Evolutionary conservation across 805 yeast genomes (phyloP), one percentile per base, ranked within the genome.

Genomic region (Hanseniaspora guilliermondii): DNA sequence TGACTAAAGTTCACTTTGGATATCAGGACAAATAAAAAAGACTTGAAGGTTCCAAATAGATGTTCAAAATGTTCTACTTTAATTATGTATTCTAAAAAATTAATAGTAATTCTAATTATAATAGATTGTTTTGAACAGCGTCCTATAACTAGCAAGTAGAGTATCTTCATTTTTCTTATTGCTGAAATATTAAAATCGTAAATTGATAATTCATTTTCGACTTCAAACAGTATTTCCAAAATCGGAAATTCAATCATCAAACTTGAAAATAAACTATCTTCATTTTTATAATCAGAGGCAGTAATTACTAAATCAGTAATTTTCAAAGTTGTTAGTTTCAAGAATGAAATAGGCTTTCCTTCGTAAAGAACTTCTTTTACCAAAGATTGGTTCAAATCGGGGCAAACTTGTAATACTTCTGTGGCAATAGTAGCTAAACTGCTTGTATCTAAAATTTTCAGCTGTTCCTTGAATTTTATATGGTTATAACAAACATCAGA

Each of bases 121-220:
- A 49, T 14, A n/a, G 11, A 6, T n/a, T 17, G 17, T 1, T 36
- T 33, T 24, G 19, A 12, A 8, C 21, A 35, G 5, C 36, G 11
- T 7, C 38, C 45, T 19, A 14, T 7, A 25, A 49, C 27, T 25
- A 49, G 27, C 6, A 49, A 45, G 21, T 41, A 49, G 2, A 49
- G 14, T 8, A 49, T 14, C 36, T 49, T 49, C 30, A 49, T 33
- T 36, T 49, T 49, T 40, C 53, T 49, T 24, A 49, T 5, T 1
- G 25, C 36, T 22, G 42, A 39, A 7, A 49, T 33, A 3, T 6
- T 17, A 21, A 19, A 40, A 9, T 49, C 53, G 24, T 21, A 30
- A 16, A 39, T 39, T 14, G 35, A n/a, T 4, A 42, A 27, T n/a
- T 19, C 22, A 7, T 7, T 27, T 5, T 16, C 22, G 9, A 4